Evolutionary conservation across 495 filamentous ascomycete species (phyloP), one percentile per base, ranked within the genome.

Genomic region (Lindgomyces ingoldianus): DNA sequence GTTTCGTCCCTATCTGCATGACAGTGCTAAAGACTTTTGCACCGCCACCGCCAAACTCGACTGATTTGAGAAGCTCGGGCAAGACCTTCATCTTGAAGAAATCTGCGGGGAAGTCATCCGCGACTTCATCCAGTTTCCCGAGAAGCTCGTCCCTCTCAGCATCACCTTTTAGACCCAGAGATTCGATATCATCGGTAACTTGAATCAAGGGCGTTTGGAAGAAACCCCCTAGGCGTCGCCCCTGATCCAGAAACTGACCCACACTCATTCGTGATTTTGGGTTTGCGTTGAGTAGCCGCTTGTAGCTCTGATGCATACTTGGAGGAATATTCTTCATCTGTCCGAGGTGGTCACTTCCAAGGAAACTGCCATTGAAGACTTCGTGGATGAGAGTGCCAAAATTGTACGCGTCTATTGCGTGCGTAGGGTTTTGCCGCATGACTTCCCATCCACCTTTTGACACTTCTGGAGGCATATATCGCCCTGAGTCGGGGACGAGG

Each of bases 61-160:
- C 91, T 0, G 91, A 94, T 70, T 97, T 98, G 0, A 98, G 80
- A n/a, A 98, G 79, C 73, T 98, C 94, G 0, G 94, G 94, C 16
- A 98, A 81, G 11, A 98, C 85, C 70, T 98, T 98, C 85, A 94
- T 90, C 73, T 93, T 96, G 79, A 97, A 94, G 73, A 94, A 98
- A 57, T 96, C 93, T 69, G 97, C 94, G 0, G 94, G 94, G 65
- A 98, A 96, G 73, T 97, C 91, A 63, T 96, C 91, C 0, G 90
- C 87, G 4, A 95, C 83, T 50, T 89, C 81, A 68, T 96, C 91
- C 3, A 98, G 83, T 74, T 95, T 89, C 72, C 87, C 87, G 4
- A 98, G 80, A 62, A 98, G 96, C 30, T 86, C 85, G 57, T 97
- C 89, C 61, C 90, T 83, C 73, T 98, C 94, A 14, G 78, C 79